phyloP scores from a whole-genome alignment of 1,284 basidiomycete genomes.

The Pholiota adiposa region DNA sequence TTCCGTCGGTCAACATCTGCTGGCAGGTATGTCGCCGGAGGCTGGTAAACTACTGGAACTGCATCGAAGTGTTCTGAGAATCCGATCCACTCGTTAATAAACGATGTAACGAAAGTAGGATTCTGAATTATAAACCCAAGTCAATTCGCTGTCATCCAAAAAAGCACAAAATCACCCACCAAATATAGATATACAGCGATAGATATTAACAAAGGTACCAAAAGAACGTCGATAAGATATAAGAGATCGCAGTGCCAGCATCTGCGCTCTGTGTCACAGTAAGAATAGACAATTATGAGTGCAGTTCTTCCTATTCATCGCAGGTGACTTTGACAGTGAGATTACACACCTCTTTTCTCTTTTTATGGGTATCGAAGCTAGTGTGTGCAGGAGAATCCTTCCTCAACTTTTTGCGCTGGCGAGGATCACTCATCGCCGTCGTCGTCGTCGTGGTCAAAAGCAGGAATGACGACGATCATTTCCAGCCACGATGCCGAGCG shows the following conservation, averaged over 20 bases:
- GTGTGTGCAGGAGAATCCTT: conserved; percentile 14
- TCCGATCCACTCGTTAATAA: conserved; percentile 36
- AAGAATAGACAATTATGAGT: conserved; percentile 4
- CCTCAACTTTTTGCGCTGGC: conserved; percentile 19
- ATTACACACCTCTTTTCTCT: conserved; percentile 6
- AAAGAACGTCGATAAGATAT: conserved; percentile 18
- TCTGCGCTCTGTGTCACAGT: conserved; percentile 8
- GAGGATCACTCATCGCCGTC: conserved; percentile 18
- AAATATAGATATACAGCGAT: conserved; percentile 25
- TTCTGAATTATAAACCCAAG: conserved; percentile 19
- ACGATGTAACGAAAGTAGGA: conserved; percentile 19
- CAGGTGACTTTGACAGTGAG: neutral
- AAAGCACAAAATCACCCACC: conserved; percentile 13
- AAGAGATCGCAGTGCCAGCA: conserved; percentile 11
- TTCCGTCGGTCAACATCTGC: conserved; percentile 69
- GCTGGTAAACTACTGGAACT: conserved; percentile 22
- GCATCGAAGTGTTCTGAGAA: conserved; percentile 39
- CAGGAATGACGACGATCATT: neutral
- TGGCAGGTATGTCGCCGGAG: conserved; percentile 32
- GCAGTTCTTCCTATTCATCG: neutral
- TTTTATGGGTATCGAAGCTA: neutral
- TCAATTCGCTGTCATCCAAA: neutral
- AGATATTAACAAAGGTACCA: conserved; percentile 19
- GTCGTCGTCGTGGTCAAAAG: conserved; percentile 11
- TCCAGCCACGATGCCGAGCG: neutral